Base-by-base conservation (phyloP, 371 early-diverging fungal species). In the Zopfochytrium polystomum region DNA sequence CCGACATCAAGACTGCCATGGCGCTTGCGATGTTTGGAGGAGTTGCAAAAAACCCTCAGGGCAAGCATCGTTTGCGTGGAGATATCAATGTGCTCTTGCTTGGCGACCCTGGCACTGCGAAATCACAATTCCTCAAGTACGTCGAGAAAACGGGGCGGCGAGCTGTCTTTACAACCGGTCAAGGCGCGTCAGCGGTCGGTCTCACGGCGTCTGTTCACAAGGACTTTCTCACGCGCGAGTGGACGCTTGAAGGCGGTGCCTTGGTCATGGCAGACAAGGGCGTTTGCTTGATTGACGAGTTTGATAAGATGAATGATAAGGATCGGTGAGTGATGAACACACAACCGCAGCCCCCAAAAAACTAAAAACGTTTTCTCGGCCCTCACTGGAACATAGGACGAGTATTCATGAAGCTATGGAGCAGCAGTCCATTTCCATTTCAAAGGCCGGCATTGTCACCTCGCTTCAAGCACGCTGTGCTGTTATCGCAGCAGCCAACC, bases 381-480 rank as follows among this genome's bases (percentile, higher is more conserved):
- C 32, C 15, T 52, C 9, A 15, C 13, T 52, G 18, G 11, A 48
- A 20, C 13, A 23, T 50, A 82, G 96, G 46, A 91, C 91, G 1
- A 86, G 89, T 52, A 98, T 99, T 70, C 99, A 98, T 85, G 99
- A 99, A 80, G 99, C 97, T n/a, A 99, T 99, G 99, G 99, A 99
- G 77, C 99, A 99, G 74, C 99, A 99, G 75, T 87, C 90, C 67
- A 97, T 99, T 62, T 95, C 95, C 45, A 91, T 99, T 35, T 92
- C 95, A 52, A 99, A 99, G 74, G 99, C 99, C 27, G 98, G 96
- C 70, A 99, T 99, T 59, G 92, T 97, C 47, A 92, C 98, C 1
- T 88, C 94, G 1, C 80, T 99, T 25, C 92, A 96, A 63, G 99
- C 99, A 1, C 87, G 99, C 56, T 97, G 97, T 71, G 83, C 95